phyloP scores from a whole-genome alignment of 1,284 basidiomycete genomes.

The Tremellales sp. region DNA sequence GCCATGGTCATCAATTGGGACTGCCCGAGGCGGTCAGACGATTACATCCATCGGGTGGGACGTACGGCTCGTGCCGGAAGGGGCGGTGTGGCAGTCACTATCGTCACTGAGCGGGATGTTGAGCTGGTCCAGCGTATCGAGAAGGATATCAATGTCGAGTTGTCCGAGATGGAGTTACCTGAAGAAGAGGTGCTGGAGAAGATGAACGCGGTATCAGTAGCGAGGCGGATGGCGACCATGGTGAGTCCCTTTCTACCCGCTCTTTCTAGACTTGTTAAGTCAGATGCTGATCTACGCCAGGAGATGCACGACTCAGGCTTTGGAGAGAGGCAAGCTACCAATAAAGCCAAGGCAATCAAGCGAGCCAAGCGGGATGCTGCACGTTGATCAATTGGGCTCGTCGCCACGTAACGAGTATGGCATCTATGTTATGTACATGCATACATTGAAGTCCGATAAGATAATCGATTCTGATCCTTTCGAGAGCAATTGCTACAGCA shows the following conservation, averaged over 20 bases:
- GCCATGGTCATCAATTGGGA: conserved; percentile 98
- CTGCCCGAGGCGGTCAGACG: conserved; percentile 60
- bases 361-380: conserved; percentile 39
- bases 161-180: conserved; percentile 67
- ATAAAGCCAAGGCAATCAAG: conserved; percentile 49
- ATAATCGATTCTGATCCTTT: too few relatives aligned
- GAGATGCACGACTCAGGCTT: conserved; percentile 88
- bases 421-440: neutral
- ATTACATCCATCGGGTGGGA: conserved; percentile 60
- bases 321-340: conserved; percentile 68
- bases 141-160: conserved; percentile 69
- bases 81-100: conserved; percentile 83
- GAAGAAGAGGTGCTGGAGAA: conserved; percentile 81
- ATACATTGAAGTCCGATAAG: too few relatives aligned
- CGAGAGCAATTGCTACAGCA: too few relatives aligned
- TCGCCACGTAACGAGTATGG: neutral
- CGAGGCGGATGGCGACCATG: conserved; percentile 91
- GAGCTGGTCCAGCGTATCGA: conserved; percentile 80
- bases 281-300: conserved; percentile 50
- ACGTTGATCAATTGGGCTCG: too few relatives aligned
- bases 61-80: conserved; percentile 91
- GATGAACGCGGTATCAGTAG: conserved; percentile 82
- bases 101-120: conserved; percentile 92
- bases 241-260: conserved; percentile 51
- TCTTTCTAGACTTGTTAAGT: neutral